A percentile compares a stretch with the other conserved stretches of the same genome.
phyloP scores from a whole-genome alignment of 2,329 filamentous ascomycete genomes.

The Diaporthe amygdali region DNA sequence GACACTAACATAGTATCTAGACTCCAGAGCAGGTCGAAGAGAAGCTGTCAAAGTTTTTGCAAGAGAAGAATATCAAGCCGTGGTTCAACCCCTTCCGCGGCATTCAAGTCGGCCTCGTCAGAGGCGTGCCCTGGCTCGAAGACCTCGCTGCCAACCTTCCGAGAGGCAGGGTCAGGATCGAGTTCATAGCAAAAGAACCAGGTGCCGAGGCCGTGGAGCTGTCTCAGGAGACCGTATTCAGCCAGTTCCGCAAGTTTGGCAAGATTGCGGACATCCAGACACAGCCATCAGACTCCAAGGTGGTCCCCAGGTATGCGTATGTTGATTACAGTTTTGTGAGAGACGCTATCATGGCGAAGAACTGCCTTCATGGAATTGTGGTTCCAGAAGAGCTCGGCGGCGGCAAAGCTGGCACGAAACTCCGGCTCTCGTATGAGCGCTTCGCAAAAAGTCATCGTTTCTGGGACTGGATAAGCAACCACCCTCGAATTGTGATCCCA shows the following conservation, averaged over 20 bases:
- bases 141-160: constrained; percentile 73
- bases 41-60: constrained; percentile 66
- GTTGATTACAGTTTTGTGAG: constrained; percentile 77
- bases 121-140: constrained; percentile 90
- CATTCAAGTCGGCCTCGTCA: constrained; percentile 75
- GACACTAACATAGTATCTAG: background rate
- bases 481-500: constrained; percentile 89
- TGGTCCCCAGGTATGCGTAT: constrained; percentile 78
- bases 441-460: constrained; percentile 79
- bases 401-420: constrained; percentile 74
- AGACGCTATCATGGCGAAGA: constrained; percentile 85
- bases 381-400: constrained; percentile 73
- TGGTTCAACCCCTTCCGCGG: constrained; percentile 87
- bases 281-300: constrained; percentile 86
- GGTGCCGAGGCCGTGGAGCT: constrained; percentile 78
- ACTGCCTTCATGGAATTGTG: constrained; percentile 87
- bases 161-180: constrained; percentile 75
- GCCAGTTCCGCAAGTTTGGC: constrained; percentile 86
- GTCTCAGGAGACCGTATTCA: constrained; percentile 85
- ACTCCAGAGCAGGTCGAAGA: constrained; percentile 17
- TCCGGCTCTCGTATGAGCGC: constrained; percentile 85
- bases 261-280: constrained; percentile 86
- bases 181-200: constrained; percentile 78
- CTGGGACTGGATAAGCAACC: constrained; percentile 84
- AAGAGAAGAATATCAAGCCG: constrained; percentile 75